phyloP scores from a whole-genome alignment of 805 yeast genomes.

The Candida insectorum region DNA sequence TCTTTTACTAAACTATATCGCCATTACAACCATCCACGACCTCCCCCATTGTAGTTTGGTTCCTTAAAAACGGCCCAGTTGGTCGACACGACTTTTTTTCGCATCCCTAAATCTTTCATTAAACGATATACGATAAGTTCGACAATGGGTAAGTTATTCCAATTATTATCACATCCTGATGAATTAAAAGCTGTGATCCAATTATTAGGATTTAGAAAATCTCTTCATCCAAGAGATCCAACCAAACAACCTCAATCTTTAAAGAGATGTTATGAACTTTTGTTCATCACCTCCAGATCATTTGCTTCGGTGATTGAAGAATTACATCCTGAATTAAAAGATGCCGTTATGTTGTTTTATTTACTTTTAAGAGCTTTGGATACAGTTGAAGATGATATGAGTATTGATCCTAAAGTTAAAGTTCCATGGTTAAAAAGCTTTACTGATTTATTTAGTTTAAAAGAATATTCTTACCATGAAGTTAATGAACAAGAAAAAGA shows the following conservation, averaged over 20 bases:
- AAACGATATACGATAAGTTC: not conserved
- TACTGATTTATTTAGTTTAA: conserved; percentile 54
- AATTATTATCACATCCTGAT: conserved; percentile 63
- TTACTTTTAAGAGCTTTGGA: conserved; percentile 86
- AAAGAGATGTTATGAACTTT: conserved; percentile 62
- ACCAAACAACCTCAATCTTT: conserved; percentile 26
- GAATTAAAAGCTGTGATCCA: conserved; percentile 71
- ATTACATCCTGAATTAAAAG: conserved; percentile 83
- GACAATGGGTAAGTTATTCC: conserved; percentile 56
- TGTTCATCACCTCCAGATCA: conserved; percentile 76
- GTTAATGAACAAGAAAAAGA: conserved; percentile 77
- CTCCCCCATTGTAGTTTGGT: no score
- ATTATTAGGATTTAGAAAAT: conserved; percentile 49
- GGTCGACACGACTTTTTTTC: no score
- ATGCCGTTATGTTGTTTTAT: conserved; percentile 80
- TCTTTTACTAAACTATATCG: not conserved
- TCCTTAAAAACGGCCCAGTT: no score
- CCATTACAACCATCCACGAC: no score
- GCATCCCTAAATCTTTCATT: not conserved
- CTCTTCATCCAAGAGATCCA: conserved; percentile 48
- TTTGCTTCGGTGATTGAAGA: conserved; percentile 93
- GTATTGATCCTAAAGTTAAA: conserved; percentile 67
- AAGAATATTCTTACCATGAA: conserved; percentile 81
- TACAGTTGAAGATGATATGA: conserved; percentile 95
- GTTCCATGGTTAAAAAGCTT: conserved; percentile 71